These are phyloP conservation scores for Kodamaea lidongshanica DNA, from an alignment of 805 yeast genomes.

Conservation along the genomic window DNA sequence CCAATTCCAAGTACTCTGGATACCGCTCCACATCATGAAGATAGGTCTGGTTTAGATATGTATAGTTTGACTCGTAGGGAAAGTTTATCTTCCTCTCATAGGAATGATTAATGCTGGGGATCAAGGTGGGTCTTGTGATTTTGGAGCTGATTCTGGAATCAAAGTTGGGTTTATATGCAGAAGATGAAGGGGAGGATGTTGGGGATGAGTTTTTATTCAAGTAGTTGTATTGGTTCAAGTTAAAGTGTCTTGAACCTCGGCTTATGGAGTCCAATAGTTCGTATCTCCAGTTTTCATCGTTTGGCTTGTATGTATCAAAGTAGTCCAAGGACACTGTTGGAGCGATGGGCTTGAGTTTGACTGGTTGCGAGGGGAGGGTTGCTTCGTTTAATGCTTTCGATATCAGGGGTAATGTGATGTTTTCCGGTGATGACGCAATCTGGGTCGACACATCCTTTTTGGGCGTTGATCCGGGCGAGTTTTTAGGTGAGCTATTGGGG, in stretches of 20 bases:
- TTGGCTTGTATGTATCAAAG: slow-evolving; percentile 40
- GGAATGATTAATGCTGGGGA: slow-evolving; percentile 15
- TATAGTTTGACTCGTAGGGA: slow-evolving; percentile 49
- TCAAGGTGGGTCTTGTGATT: slow-evolving; percentile 14
- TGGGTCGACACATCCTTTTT: no score
- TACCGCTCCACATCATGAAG: slow-evolving; percentile 43
- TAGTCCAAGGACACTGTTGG: slow-evolving; percentile 41
- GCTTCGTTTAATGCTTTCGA: slow-evolving; percentile 26
- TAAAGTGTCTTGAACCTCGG: slow-evolving; percentile 18
- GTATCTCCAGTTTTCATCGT: slow-evolving; percentile 40
- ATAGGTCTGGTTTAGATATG: slow-evolving; percentile 44
- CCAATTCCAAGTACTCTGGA: slow-evolving; percentile 44
- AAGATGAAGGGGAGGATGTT: slow-evolving; percentile 5
- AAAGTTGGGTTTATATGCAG: slow-evolving; percentile 26
- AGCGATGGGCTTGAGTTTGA: slow-evolving; percentile 26
- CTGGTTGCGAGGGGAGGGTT: slow-evolving; percentile 13
- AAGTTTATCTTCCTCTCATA: slow-evolving; percentile 38
- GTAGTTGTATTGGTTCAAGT: slow-evolving; percentile 25
- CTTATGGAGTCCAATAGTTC: slow-evolving; percentile 33
- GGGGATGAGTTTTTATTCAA: slow-evolving; percentile 14
- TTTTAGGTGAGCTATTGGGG: slow-evolving; percentile 16
- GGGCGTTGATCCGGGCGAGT: slow-evolving; percentile 15
- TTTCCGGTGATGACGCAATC: slow-evolving; percentile 1
- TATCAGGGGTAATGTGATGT: slow-evolving; percentile 28
- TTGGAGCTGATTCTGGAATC: slow-evolving; percentile 33